Percentiles rank a stretch among this genome's conserved stretches.
Evolutionary conservation across 257 asterid genomes (phyloP).

Genomic region (Verbena officinalis): DNA sequence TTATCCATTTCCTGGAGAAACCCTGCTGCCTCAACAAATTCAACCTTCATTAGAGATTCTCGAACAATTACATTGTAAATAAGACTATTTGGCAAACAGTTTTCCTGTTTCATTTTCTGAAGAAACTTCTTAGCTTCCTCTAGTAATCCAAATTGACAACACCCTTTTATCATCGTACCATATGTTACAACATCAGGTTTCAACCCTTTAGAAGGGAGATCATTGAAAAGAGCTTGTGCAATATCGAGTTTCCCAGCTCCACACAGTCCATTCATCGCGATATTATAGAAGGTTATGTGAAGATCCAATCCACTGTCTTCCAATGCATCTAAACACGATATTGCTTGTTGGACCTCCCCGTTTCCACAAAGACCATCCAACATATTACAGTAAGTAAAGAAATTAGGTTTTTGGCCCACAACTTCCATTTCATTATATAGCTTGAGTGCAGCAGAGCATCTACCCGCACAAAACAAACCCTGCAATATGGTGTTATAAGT

Average conservation of each 20-base stretch:
- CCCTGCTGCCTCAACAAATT: conserved; percentile 19
- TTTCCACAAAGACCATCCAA: background rate
- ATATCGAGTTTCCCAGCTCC: conserved; percentile 16
- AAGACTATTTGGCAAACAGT: conserved; percentile 20
- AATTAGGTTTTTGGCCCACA: conserved; percentile 23
- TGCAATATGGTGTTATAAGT: conserved; percentile 24
- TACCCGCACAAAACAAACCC: conserved; percentile 26
- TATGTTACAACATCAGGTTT: too few relatives aligned
- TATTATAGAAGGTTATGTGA: background rate
- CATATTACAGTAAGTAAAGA: conserved; percentile 8
- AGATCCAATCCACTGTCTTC: background rate
- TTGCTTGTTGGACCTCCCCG: background rate
- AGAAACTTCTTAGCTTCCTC: conserved; percentile 36
- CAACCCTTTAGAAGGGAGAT: conserved; percentile 31
- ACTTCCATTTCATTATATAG: conserved; percentile 26
- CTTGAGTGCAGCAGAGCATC: conserved; percentile 14
- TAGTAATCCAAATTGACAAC: conserved; percentile 32
- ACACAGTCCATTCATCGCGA: background rate
- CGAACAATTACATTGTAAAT: conserved; percentile 32
- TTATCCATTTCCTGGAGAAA: conserved; percentile 30
- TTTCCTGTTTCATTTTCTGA: conserved; percentile 30
- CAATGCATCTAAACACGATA: background rate
- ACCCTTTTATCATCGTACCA: conserved; percentile 33
- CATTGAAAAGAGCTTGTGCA: conserved; percentile 28
- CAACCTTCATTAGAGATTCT: conserved; percentile 24